These are phyloP conservation scores for Vanrija humicola DNA, from an alignment of 1,284 basidiomycete genomes.

Conservation along the genomic window DNA sequence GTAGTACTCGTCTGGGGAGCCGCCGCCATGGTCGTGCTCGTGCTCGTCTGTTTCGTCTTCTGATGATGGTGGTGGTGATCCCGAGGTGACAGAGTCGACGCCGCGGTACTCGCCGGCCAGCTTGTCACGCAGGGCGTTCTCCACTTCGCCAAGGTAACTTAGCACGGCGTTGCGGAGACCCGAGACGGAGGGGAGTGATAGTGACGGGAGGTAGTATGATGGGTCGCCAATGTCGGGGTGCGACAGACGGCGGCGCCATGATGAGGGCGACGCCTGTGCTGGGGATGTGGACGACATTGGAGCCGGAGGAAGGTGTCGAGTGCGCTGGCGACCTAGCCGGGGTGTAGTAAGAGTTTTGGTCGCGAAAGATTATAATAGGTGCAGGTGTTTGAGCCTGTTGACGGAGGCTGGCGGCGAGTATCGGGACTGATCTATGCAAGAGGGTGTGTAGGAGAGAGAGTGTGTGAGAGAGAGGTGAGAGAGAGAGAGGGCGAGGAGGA, in stretches of 20 bases:
- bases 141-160: constrained; percentile 46
- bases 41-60: constrained; percentile 17
- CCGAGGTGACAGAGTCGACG: background rate
- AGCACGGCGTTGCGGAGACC: constrained; percentile 43
- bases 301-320: too few relatives aligned
- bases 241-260: background rate
- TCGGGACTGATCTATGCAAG: too few relatives aligned
- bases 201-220: background rate
- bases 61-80: constrained; percentile 6
- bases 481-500: too few relatives aligned
- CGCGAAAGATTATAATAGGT: too few relatives aligned
- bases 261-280: background rate
- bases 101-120: constrained; percentile 7
- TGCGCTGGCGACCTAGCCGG: too few relatives aligned
- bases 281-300: too few relatives aligned
- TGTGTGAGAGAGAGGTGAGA: too few relatives aligned
- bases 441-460: too few relatives aligned
- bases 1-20: constrained; percentile 32
- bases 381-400: too few relatives aligned
- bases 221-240: background rate
- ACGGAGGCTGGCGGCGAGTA: too few relatives aligned
- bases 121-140: constrained; percentile 35
- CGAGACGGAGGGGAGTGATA: constrained; percentile 22
- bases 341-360: too few relatives aligned
- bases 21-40: constrained; percentile 7